A percentile compares a stretch with the other conserved stretches of the same genome.
Conservation (phyloP, 106 monocot genomes). For the Acorus gramineus region DNA sequence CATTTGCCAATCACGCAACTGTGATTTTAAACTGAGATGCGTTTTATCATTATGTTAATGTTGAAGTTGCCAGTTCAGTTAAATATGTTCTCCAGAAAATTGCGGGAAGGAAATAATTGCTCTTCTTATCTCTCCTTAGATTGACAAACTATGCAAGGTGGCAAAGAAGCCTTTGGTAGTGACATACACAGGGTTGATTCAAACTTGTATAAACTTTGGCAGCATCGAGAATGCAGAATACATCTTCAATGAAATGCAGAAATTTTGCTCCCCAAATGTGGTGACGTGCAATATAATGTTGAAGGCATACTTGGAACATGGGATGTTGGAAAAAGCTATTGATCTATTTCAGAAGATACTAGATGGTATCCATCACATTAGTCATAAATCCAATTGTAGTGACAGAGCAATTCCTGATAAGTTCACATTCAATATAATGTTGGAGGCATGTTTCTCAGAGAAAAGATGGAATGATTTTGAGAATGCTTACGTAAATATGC, state of each 20-base stretch:
- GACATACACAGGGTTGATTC: constrained; percentile 92
- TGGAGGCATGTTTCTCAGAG: constrained; percentile 48
- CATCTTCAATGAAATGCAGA: constrained; percentile 81
- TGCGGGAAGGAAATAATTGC: no score
- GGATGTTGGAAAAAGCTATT: constrained; percentile 62
- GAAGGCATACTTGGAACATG: constrained; percentile 66
- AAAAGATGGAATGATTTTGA: constrained; percentile 78
- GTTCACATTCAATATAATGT: constrained; percentile 88
- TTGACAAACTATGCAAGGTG: constrained; percentile 91
- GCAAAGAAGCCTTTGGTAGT: constrained; percentile 97
- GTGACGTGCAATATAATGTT: constrained; percentile 90
- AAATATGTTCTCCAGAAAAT: no score
- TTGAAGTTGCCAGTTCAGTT: no score
- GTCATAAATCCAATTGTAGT: constrained; percentile 23
- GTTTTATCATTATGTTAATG: no score
- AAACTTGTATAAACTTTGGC: constrained; percentile 74
- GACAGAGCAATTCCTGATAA: constrained; percentile 64
- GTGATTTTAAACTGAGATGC: no score
- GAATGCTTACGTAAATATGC: constrained; percentile 55
- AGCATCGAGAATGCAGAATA: constrained; percentile 65
- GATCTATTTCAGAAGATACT: constrained; percentile 60
- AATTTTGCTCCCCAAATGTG: constrained; percentile 68
- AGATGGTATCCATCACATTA: constrained; percentile 29
- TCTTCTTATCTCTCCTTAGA: constrained; percentile 23
- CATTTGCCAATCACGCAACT: no score